These are phyloP conservation scores for Geotrichum macrosporum DNA, from an alignment of 1,139 yeast genomes.

Conservation along the genomic window DNA sequence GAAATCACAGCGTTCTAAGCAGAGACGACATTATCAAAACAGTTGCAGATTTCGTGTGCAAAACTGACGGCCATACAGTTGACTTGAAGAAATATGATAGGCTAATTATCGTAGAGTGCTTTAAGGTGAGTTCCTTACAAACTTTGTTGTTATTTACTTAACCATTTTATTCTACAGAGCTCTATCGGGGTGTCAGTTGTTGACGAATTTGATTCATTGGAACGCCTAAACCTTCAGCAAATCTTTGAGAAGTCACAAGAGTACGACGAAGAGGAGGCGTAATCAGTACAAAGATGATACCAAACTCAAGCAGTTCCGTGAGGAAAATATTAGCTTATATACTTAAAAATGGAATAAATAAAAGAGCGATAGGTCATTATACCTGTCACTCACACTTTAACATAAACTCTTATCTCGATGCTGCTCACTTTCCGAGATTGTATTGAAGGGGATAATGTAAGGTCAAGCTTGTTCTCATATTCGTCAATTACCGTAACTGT, in stretches of 20 bases:
- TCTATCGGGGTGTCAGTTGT: constrained; percentile 47
- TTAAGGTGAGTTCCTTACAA: constrained; percentile 42
- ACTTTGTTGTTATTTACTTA: not conserved
- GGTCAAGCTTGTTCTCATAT: constrained; percentile 7
- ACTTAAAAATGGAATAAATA: too few relatives aligned
- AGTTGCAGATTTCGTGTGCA: constrained; percentile 69
- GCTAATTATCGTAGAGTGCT: constrained; percentile 79
- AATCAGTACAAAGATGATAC: too few relatives aligned
- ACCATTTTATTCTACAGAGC: constrained; percentile 22
- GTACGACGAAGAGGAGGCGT: not conserved
- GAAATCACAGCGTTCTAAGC: constrained; percentile 71
- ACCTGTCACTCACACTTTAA: not conserved
- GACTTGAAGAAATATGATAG: constrained; percentile 78
- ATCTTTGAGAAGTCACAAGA: constrained; percentile 42
- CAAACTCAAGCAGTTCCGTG: too few relatives aligned
- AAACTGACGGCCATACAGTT: constrained; percentile 66
- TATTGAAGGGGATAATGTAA: not conserved
- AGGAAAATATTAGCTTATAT: too few relatives aligned
- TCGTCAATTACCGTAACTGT: constrained; percentile 30
- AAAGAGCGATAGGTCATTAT: too few relatives aligned
- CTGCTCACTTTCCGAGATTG: constrained; percentile 14
- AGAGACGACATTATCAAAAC: constrained; percentile 65
- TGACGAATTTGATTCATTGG: constrained; percentile 52
- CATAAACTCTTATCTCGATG: constrained; percentile 15
- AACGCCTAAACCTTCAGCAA: constrained; percentile 60